Base-by-base conservation (phyloP, 1,284 basidiomycete species). In the Fomitopsis pinicola region DNA sequence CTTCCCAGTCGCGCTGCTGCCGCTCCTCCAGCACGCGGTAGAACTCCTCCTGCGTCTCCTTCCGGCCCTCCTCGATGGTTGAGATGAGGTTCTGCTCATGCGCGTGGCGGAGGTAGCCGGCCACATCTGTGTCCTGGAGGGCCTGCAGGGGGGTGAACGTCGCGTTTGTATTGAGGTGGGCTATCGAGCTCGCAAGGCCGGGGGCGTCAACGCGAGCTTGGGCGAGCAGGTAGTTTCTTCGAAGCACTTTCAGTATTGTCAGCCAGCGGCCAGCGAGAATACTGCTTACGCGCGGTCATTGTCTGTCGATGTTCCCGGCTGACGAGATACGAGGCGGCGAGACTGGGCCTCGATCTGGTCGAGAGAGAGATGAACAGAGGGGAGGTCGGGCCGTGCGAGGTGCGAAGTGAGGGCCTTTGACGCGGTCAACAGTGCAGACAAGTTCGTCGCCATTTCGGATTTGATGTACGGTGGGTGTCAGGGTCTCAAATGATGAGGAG, bases 81-180 rank as follows among this genome's bases (percentile, higher is more conserved):
- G 92, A 92, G 63, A 97, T 93, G 61, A 98, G 86, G 65, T 93
- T 94, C 73, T 97, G 95, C 74, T 98, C 95, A 70, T 97, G 94
- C 6, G 92, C 91, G 75, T 95, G 92, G 22, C 92, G 89, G 36
- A 97, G 83, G 73, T 92, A 96, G 38, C 92, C 92, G 40, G 89
- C 85, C 52, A 97, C 89, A 71, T 97, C 94, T 0, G 92, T 96
- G 76, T 97, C 94, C 72, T 92, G 90, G 30, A 97, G 82, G 7
- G 94, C 90, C 69, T 95, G 92, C 14, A 96, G 78, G 0, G 94
- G 93, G 40, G 93, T 88, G 73, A 97, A 97, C 0, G 93, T 94
- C n/a, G 88, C 81, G 0, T 89, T 80, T 0, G 93, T 87, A 72
- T 95, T 94, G 61, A 94, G 77, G 67, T 92, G 87, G 1, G 91